Base-by-base conservation (phyloP, 2,329 filamentous ascomycete genomes). In the Sordariomycetes sp. region DNA sequence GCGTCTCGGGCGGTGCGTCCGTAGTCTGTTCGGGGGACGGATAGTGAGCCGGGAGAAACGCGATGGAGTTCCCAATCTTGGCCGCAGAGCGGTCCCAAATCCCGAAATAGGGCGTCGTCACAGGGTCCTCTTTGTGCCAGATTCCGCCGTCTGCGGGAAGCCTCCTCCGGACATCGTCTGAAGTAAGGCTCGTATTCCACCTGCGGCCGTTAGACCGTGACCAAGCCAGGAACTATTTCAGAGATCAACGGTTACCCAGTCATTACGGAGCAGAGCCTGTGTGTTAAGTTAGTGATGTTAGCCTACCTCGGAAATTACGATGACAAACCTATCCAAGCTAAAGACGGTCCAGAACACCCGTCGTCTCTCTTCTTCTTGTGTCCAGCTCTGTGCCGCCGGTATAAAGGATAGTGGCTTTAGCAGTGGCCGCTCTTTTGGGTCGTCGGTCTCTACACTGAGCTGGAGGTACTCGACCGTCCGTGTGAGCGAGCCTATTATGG, bases 41-140 rank as follows among this genome's bases (percentile, higher is more conserved):
- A 50, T 67, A 69, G 15, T 67, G 65, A 0, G 61, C 67, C 1
- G 69, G 68, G 6, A 72, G 63, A 13, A 72, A 73, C 0, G 71
- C 65, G 1, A 74, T 69, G 0, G 68, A 69, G 5, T 70, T 71
- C 3, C 70, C 72, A 13, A 73, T 70, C 24, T 65, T 68, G 3
- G 66, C 71, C 0, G 65, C 65, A 0, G 72, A 71, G 5, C 67
- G 65, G 45, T 76, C 73, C 68, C 72, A 74, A 8, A 76, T 74
- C 1, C 73, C 72, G 17, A 76, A 74, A 57, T 69, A 76, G 0
- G 74, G 73, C 0, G 74, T 74, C 1, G 62, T 59, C 0, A 74
- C 70, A 0, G 70, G 64, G 59, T 73, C 60, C 59, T 69, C 63
- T 52, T 68, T 67, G 20, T 68, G 66, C 74, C 74, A 76, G 3